A percentile compares a stretch with the other conserved stretches of the same genome.
Conservation (phyloP, 768 basidiomycete species). For the Gymnopilus dilepis region DNA sequence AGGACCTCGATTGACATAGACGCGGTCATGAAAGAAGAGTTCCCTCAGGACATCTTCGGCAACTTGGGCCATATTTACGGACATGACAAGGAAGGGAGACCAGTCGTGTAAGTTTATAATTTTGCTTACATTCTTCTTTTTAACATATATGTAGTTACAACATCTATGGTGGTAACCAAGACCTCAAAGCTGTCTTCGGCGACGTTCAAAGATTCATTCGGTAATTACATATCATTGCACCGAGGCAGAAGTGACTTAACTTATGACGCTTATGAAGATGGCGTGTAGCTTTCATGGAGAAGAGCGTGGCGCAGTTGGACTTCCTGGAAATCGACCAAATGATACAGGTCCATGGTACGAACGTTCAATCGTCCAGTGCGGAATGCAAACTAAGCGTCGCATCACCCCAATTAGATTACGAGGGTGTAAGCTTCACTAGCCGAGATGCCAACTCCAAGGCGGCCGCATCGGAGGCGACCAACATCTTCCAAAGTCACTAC, state of each 20-base stretch:
- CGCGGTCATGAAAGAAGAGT: slow-evolving; percentile 61
- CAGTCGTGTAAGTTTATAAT: slow-evolving; percentile 62
- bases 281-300: slow-evolving; percentile 82
- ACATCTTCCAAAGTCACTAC: slow-evolving; percentile 78
- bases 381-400: not conserved
- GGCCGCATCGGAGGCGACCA: slow-evolving; percentile 75
- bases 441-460: slow-evolving; percentile 78
- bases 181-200: slow-evolving; percentile 74
- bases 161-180: slow-evolving; percentile 72
- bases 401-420: slow-evolving; percentile 73
- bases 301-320: slow-evolving; percentile 64
- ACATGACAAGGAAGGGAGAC: slow-evolving; percentile 71
- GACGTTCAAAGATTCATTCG: slow-evolving; percentile 79
- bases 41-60: slow-evolving; percentile 67
- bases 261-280: slow-evolving; percentile 53
- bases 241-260: slow-evolving; percentile 11
- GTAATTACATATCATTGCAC: slow-evolving; percentile 36
- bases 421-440: slow-evolving; percentile 67
- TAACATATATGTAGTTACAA: slow-evolving; percentile 60
- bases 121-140: not conserved
- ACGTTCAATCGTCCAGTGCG: not conserved
- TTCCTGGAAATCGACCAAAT: slow-evolving; percentile 76
- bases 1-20: slow-evolving; percentile 68
- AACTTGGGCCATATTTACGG: slow-evolving; percentile 68
- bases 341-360: slow-evolving; percentile 72